Conservation (phyloP, 2,329 filamentous ascomycete genomes). For the Hypoxylon sp. region DNA sequence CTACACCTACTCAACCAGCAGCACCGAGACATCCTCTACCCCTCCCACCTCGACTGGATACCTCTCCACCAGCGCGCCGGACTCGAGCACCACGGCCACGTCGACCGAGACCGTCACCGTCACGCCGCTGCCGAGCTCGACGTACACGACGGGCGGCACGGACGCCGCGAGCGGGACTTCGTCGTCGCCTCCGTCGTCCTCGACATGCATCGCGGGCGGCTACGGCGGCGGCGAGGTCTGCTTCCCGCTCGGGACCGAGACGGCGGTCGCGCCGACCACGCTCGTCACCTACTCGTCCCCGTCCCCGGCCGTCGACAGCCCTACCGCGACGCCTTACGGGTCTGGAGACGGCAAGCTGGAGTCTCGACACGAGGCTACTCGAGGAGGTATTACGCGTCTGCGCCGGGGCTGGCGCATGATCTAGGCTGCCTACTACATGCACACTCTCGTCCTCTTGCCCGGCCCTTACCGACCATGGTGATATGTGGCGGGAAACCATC, state of each 20-base stretch:
- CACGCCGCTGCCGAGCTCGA: background rate
- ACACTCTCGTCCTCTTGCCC: background rate
- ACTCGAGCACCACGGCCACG: conserved; percentile 10
- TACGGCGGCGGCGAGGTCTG: conserved; percentile 31
- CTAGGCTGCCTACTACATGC: conserved; percentile 8
- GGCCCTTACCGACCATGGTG: background rate
- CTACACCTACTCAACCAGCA: conserved; percentile 8
- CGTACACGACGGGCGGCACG: conserved; percentile 12
- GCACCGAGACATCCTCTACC: conserved; percentile 28
- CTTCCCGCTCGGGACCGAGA: conserved; percentile 17
- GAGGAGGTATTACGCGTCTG: conserved; percentile 9
- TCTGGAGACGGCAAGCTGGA: background rate
- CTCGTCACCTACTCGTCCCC: conserved; percentile 22
- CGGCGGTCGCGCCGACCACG: conserved; percentile 12
- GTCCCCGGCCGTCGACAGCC: conserved; percentile 5
- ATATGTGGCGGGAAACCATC: background rate
- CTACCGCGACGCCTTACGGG: conserved; percentile 2
- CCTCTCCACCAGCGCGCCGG: conserved; percentile 11
- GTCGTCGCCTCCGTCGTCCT: background rate
- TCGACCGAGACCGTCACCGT: conserved; percentile 5
- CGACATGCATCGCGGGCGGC: conserved; percentile 9
- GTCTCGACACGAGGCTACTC: background rate
- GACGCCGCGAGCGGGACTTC: conserved; percentile 15
- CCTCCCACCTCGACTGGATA: background rate
- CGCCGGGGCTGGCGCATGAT: conserved; percentile 25